These are phyloP conservation scores for Mortierella alpina DNA, from an alignment of 192 early-diverging fungal genomes.

Conservation along the genomic window DNA sequence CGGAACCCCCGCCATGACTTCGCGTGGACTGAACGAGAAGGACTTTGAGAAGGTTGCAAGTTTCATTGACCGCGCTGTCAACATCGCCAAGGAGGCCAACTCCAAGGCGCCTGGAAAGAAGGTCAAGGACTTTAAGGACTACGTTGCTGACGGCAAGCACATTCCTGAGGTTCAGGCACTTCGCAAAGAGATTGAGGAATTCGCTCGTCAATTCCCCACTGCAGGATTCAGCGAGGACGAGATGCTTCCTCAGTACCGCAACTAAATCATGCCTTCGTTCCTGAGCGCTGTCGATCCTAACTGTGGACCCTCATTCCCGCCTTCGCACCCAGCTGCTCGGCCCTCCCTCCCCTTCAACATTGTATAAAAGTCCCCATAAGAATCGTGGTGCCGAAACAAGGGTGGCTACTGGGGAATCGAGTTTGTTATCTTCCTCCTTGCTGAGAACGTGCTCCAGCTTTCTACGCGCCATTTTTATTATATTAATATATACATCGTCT, in stretches of 20 bases:
- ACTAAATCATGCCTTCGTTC: conserved; percentile 16
- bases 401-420: no score
- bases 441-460: no score
- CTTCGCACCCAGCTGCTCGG: no score
- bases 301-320: no score
- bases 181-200: conserved; percentile 84
- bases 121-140: conserved; percentile 91
- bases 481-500: no score
- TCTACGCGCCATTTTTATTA: no score
- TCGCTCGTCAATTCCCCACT: conserved; percentile 88
- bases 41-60: conserved; percentile 91
- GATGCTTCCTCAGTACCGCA: conserved; percentile 62
- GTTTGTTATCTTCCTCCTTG: no score
- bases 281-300: no score
- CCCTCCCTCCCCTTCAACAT: no score
- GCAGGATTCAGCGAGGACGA: conserved; percentile 83
- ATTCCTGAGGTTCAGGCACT: conserved; percentile 74
- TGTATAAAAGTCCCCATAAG: not conserved
- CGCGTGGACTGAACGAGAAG: conserved; percentile 83
- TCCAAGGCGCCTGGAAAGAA: conserved; percentile 74
- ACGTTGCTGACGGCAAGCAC: conserved; percentile 74
- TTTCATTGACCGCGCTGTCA: conserved; percentile 91
- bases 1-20: conserved; percentile 98
- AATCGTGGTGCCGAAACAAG: no score
- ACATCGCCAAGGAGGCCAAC: conserved; percentile 80